Conservation (phyloP, 2,329 filamentous ascomycete genomes). For the Colletotrichum lini region DNA sequence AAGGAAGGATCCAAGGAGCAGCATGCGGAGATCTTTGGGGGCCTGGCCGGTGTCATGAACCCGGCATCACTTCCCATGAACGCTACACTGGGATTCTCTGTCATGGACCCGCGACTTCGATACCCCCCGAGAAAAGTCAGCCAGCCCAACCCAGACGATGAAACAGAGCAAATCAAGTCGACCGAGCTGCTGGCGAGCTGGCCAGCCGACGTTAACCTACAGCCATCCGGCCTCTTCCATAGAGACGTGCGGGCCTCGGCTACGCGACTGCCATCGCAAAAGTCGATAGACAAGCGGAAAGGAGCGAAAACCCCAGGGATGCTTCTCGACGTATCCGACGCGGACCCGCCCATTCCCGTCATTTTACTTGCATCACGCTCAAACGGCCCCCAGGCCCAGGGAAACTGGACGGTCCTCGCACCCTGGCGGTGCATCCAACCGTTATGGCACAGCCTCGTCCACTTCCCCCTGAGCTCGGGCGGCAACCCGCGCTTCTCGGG, state of each 20-base stretch:
- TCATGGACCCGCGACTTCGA: slow-evolving; percentile 84
- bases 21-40: slow-evolving; percentile 65
- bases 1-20: slow-evolving; percentile 51
- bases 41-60: slow-evolving; percentile 74
- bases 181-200: slow-evolving; percentile 76
- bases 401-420: slow-evolving; percentile 85
- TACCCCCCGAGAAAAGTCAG: slow-evolving; percentile 77
- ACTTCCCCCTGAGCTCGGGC: slow-evolving; percentile 83
- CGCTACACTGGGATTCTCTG: slow-evolving; percentile 79
- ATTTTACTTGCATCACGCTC: slow-evolving; percentile 76
- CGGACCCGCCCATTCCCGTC: slow-evolving; percentile 84
- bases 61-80: slow-evolving; percentile 78
- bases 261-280: slow-evolving; percentile 79
- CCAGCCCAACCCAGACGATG: slow-evolving; percentile 54
- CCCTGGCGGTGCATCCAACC: slow-evolving; percentile 92
- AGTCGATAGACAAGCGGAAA: slow-evolving; percentile 84
- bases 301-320: slow-evolving; percentile 73
- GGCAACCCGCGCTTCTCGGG: slow-evolving; percentile 88
- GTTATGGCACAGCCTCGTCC: slow-evolving; percentile 89
- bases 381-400: slow-evolving; percentile 66
- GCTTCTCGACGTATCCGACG: slow-evolving; percentile 67
- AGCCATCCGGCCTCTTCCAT: slow-evolving; percentile 74
- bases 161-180: slow-evolving; percentile 58
- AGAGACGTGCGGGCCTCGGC: slow-evolving; percentile 76
- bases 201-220: slow-evolving; percentile 71